Conservation (phyloP, 1,284 basidiomycete genomes). For the Hymenochaete sp. region DNA sequence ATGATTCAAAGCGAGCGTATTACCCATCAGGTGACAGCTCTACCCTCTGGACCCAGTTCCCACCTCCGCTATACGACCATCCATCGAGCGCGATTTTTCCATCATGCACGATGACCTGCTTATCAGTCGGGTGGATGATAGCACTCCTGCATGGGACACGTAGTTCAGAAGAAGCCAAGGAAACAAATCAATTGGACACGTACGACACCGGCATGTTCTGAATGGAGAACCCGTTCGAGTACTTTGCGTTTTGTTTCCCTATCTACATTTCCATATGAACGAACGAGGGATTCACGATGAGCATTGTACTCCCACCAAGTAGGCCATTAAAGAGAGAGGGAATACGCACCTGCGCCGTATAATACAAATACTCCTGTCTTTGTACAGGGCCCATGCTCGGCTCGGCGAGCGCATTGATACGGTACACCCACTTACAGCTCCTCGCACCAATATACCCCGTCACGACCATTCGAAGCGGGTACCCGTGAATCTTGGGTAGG, state of each 20-base stretch:
- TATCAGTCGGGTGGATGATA: constrained; percentile 38
- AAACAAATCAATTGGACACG: constrained; percentile 20
- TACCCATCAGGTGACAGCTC: constrained; percentile 48
- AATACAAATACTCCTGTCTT: constrained; percentile 46
- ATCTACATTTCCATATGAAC: constrained; percentile 26
- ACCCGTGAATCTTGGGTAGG: constrained; percentile 48
- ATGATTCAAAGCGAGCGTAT: constrained; percentile 12
- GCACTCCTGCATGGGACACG: constrained; percentile 33
- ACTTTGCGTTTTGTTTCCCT: constrained; percentile 43
- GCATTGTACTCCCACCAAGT: background rate
- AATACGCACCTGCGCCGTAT: constrained; percentile 32
- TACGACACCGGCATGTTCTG: constrained; percentile 51
- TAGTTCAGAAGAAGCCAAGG: background rate
- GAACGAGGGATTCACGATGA: background rate
- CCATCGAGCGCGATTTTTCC: constrained; percentile 39
- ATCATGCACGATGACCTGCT: constrained; percentile 41
- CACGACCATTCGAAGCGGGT: constrained; percentile 44
- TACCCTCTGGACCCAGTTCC: constrained; percentile 48
- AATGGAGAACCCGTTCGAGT: constrained; percentile 45
- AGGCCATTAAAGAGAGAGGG: too few relatives aligned
- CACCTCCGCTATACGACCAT: constrained; percentile 49
- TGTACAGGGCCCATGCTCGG: constrained; percentile 46
- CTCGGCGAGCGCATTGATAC: constrained; percentile 41
- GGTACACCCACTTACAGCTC: constrained; percentile 49
- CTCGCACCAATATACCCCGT: constrained; percentile 52